Evolutionary conservation across 306 rosid genomes (phyloP), one percentile per base, ranked within the genome.

Genomic region (Dryas octopetala): DNA sequence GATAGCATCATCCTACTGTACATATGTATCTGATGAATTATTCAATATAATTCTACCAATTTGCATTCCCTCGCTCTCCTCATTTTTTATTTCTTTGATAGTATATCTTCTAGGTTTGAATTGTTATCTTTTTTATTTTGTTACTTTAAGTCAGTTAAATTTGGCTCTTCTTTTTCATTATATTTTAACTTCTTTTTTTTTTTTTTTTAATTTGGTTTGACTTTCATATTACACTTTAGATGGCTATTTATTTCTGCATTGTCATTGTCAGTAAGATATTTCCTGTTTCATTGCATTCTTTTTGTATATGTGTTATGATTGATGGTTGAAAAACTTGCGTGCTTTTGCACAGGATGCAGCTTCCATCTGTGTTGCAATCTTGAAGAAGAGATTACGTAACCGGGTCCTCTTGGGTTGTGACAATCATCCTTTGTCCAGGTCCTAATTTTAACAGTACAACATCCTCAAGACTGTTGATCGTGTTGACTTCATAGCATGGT

Each of bases 361-460:
- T 78, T 86, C 93, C 68, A 89, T 95, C 46, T 81, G 93, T 0
- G 74, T 92, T 79, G 87, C 93, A 69, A 92, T 95, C 80, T 83
- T 95, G 82, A 88, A 89, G 87, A 92, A 92, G 85, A 83, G 80
- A 75, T 76, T 85, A 23, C 79, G 85, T 49, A 85, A 89, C 73
- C 73, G 62, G 79, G 88, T 89, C 79, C 89, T 95, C 82, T 83
- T 95, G 83, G 99, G 97, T 62, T 92, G 97, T 70, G 99, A 95
- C 62, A 89, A 89, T 84, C 97, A 95, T 79, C 99, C 99, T 75
- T 69, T 95, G 64, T 90, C 97, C 90, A 95, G 99, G 99, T 95
- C 70, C 44, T 64, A 53, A 44, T 47, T 58, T 46, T 16, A 9
- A 5, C 68, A 32, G 19, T 47, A 52, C 45, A 3, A 9, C 28